phyloP scores from a whole-genome alignment of 306 rosid species.

The Comarum palustre region DNA sequence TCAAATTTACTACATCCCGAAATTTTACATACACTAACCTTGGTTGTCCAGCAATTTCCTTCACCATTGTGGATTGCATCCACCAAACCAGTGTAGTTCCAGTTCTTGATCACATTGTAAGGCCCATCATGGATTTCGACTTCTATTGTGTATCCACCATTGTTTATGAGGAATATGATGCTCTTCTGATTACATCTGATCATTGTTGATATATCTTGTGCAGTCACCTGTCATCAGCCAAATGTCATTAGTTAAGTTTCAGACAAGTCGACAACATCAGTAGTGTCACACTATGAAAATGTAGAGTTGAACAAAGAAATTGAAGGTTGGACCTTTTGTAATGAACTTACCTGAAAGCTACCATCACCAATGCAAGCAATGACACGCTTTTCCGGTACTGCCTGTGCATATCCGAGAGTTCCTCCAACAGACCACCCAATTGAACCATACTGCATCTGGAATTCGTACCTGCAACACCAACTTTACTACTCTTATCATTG shows the following conservation, averaged over 20 bases:
- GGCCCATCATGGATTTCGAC: slow-evolving; percentile 54
- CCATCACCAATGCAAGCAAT: slow-evolving; percentile 60
- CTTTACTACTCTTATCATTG: slow-evolving; percentile 20
- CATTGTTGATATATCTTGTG: slow-evolving; percentile 55
- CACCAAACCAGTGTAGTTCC: slow-evolving; percentile 45
- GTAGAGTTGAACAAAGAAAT: not conserved
- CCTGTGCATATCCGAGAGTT: slow-evolving; percentile 48
- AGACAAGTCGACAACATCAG: not conserved
- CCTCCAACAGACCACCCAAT: slow-evolving; percentile 63
- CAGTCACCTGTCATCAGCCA: slow-evolving; percentile 30
- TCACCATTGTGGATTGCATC: slow-evolving; percentile 52
- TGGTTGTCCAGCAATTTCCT: slow-evolving; percentile 43
- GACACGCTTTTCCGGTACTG: slow-evolving; percentile 39
- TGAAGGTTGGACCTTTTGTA: not conserved
- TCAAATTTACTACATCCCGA: not conserved
- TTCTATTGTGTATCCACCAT: slow-evolving; percentile 52
- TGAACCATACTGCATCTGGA: slow-evolving; percentile 52
- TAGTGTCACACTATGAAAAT: not conserved
- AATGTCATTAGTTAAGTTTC: not conserved
- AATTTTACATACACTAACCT: slow-evolving; percentile 9
- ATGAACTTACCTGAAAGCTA: slow-evolving; percentile 39
- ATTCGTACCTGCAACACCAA: slow-evolving; percentile 48
- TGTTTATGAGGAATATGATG: slow-evolving; percentile 47
- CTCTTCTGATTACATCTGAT: slow-evolving; percentile 29
- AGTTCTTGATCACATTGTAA: slow-evolving; percentile 52